Percentiles rank a stretch among this genome's conserved stretches.
Conservation (phyloP, 805 yeast species). For the Saccharomycopsis sp. region DNA sequence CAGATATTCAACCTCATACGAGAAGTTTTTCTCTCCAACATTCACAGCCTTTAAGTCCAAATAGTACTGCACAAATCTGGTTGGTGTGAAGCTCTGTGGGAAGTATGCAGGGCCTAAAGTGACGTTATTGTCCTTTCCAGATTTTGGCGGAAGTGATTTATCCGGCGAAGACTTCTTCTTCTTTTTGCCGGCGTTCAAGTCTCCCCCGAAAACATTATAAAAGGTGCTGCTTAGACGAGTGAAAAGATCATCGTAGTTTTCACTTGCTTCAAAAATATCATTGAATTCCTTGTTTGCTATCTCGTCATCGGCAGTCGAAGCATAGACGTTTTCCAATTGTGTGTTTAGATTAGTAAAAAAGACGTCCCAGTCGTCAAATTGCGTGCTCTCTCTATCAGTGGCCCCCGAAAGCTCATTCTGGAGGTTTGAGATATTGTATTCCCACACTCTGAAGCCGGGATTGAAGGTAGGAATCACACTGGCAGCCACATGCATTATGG, state of each 20-base stretch:
- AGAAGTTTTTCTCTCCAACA: slow-evolving; percentile 39
- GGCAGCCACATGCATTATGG: slow-evolving; percentile 62
- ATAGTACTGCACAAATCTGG: slow-evolving; percentile 64
- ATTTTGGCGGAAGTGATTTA: slow-evolving; percentile 50
- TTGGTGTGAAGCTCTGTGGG: slow-evolving; percentile 68
- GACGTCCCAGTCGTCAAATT: slow-evolving; percentile 47
- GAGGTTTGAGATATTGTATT: slow-evolving; percentile 63
- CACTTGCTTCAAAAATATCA: slow-evolving; percentile 3
- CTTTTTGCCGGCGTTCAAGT: slow-evolving; percentile 21
- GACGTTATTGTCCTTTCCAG: slow-evolving; percentile 41
- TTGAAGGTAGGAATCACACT: slow-evolving; percentile 81
- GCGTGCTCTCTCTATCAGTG: not conserved
- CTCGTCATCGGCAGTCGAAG: slow-evolving; percentile 26
- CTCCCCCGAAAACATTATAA: slow-evolving; percentile 21
- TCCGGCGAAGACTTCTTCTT: slow-evolving; percentile 34
- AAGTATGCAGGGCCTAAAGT: slow-evolving; percentile 72
- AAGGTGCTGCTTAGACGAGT: slow-evolving; percentile 5
- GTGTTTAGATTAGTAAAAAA: slow-evolving; percentile 47
- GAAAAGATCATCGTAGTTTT: slow-evolving; percentile 19
- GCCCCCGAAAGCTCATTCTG: slow-evolving; percentile 22
- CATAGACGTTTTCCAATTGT: slow-evolving; percentile 23
- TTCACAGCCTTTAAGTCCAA: slow-evolving; percentile 53
- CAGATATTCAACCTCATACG: slow-evolving; percentile 59
- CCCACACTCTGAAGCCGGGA: slow-evolving; percentile 82
- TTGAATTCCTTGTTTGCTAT: slow-evolving; percentile 21